Base-by-base conservation (phyloP, 805 yeast species). In the Ascoidea tarda region DNA sequence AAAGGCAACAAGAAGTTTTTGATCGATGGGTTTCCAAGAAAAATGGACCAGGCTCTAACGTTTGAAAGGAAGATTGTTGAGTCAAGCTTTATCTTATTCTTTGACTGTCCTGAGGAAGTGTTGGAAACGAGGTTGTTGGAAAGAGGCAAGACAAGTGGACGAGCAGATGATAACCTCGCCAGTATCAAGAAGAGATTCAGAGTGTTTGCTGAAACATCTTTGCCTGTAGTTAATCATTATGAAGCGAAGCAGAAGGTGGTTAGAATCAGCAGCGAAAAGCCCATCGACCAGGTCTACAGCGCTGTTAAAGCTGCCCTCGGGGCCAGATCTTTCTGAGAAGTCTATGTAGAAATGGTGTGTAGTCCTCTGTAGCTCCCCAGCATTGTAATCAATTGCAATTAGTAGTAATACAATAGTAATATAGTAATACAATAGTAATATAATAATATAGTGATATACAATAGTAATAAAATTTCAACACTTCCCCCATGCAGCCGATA, bases 41-140 rank as follows among this genome's bases (percentile, higher is more conserved):
- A 90, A 66, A 91, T 93, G 97, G 98, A 93, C 69, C 98, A 91
- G 72, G 98, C 97, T 0, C 55, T 84, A 46, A 85, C 91, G n/a
- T 91, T 91, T 65, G 98, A 91, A 69, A 79, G 84, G 46, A 72
- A 79, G 63, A 74, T 81, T 60, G 93, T 81, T 61, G 83, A 75
- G 66, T 83, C 87, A 57, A 72, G 79, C 31, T 77, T 84, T 67
- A 80, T 86, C 1, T 71, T 86, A 47, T 86, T 82, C 68, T 86
- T 86, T 62, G 89, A 85, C 58, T 86, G 95, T 66, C 87, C 91
- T 1, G 93, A 85, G 66, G 63, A 69, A 47, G 86, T 87, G 52
- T 90, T 91, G 98, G 73, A 89, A 59, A 69, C 77, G 58, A 81
- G 99, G 65, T 75, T 91, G 57, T 70, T 91, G 55, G 87, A 88